Evolutionary conservation across 2,329 filamentous ascomycete species (phyloP), one percentile per base, ranked within the genome.

Genomic region (Colletotrichum orchidophilum): DNA sequence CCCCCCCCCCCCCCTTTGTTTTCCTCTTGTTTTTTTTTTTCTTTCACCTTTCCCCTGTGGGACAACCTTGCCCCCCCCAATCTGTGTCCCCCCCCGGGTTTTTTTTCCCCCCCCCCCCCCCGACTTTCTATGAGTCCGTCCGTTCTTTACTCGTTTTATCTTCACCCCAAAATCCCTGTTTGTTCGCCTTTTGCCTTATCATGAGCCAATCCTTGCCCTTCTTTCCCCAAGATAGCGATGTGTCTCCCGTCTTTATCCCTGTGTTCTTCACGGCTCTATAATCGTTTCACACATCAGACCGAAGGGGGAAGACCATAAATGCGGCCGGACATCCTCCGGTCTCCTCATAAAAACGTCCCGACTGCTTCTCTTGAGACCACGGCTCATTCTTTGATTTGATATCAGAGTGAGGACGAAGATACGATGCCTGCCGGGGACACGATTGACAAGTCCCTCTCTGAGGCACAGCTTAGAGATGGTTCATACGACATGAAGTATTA

Each of bases 391-490:
- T n/a, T 35, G 27, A 24, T 50, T 61, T 50, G 42, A 50, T 46
- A 61, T 26, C 53, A 55, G 46, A 27, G 54, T 29, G 49, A 66
- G 50, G 31, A 52, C 50, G 29, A 33, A 46, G 31, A 21, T 63
- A 77, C 59, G 18, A 80, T 80, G 73, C 75, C 80, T 62, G 75
- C 77, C 61, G 77, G 76, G 67, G 79, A 81, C 63, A 75, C 61
- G 60, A 73, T 78, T 53, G 81, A 82, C 63, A 80, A 83, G 76
- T 76, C 80, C 58, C 80, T 81, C 49, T 74, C 74, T 15, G 76
- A 74, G 60, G 79, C 77, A 49, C 73, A 76, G 66, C 64, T 76
- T 24, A 63, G 24, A 24, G 69, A 71, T 21, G 54, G 13, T 7
- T 52, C 50, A 1, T 69, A 71, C 13, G 71, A 66, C 27, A 65